Percentiles rank a stretch among this genome's conserved stretches.
Conservation (phyloP, 768 basidiomycete genomes). For the Xerocomellus dryophilus region DNA sequence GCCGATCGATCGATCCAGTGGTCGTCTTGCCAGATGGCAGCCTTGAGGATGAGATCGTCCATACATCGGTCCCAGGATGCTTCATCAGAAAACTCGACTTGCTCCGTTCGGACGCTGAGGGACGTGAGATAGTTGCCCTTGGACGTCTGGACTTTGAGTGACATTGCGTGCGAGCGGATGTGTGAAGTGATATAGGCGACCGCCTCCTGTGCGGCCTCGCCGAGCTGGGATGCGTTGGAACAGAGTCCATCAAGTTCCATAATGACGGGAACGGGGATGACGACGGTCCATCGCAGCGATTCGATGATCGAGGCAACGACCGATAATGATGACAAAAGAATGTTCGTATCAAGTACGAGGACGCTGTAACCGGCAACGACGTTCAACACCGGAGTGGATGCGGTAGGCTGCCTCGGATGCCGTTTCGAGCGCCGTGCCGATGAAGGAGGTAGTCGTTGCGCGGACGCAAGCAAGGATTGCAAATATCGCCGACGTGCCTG, state of each 20-base stretch:
- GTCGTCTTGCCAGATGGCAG: conserved; percentile 89
- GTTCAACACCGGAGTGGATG: conserved; percentile 42
- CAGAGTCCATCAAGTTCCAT: conserved; percentile 96
- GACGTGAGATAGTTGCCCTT: conserved; percentile 90
- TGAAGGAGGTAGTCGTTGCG: conserved; percentile 31
- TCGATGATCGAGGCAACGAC: conserved; percentile 76
- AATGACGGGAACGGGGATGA: conserved; percentile 91
- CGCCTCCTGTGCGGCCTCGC: conserved; percentile 69
- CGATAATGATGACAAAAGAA: conserved; percentile 79
- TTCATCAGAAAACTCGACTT: conserved; percentile 64
- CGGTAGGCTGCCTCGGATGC: conserved; percentile 27
- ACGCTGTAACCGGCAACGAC: conserved; percentile 84
- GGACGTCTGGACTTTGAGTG: conserved; percentile 92
- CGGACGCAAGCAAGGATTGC: conserved; percentile 57
- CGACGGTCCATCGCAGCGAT: conserved; percentile 77
- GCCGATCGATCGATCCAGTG: conserved; percentile 87
- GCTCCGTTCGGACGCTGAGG: conserved; percentile 79
- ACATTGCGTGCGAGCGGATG: conserved; percentile 67
- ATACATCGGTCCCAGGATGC: conserved; percentile 66
- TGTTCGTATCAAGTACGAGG: conserved; percentile 93
- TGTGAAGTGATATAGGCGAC: conserved; percentile 72
- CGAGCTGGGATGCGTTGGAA: conserved; percentile 60
- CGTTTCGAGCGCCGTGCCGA: conserved; percentile 30
- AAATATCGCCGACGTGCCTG: conserved; percentile 77
- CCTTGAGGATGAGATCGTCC: conserved; percentile 93